These are phyloP conservation scores for Thermoascus crustaceus DNA, from an alignment of 2,329 filamentous ascomycete species.

Conservation along the genomic window DNA sequence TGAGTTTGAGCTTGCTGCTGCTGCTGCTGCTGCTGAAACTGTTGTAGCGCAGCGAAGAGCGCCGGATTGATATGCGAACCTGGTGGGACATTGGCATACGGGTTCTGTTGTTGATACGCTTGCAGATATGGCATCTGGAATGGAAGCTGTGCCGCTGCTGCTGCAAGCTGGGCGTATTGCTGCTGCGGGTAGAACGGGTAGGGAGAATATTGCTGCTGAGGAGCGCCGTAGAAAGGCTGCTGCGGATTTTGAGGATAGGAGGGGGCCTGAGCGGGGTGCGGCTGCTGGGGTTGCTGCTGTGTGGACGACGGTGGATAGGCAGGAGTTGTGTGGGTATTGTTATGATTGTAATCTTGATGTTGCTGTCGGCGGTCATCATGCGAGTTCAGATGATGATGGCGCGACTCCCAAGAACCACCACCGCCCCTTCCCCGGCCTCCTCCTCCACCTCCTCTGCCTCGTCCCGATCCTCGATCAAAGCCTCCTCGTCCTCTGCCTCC, in stretches of 20 bases:
- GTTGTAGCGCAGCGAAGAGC: constrained; percentile 44
- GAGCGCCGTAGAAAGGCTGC: constrained; percentile 15
- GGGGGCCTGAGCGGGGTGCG: constrained; percentile 15
- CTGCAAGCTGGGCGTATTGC: constrained; percentile 25
- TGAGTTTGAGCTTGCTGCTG: constrained; percentile 13
- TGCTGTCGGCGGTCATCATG: constrained; percentile 20
- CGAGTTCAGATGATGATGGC: constrained; percentile 17
- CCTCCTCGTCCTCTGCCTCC: constrained; percentile 43
- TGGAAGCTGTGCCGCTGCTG: constrained; percentile 25
- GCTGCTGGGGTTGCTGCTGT: constrained; percentile 15
- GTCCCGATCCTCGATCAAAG: constrained; percentile 27
- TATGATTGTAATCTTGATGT: no score
- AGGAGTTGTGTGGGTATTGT: no score
- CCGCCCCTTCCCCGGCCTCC: constrained; percentile 16
- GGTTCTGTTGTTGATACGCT: constrained; percentile 33
- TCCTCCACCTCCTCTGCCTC: constrained; percentile 29
- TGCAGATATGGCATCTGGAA: constrained; percentile 35
- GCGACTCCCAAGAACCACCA: constrained; percentile 16
- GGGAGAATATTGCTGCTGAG: constrained; percentile 22
- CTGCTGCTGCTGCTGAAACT: constrained; percentile 33
- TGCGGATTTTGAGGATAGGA: constrained; percentile 20
- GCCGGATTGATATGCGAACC: constrained; percentile 51
- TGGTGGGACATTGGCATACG: constrained; percentile 30
- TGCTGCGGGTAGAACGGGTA: constrained; percentile 23
- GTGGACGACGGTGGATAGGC: constrained; percentile 10